Conservation (phyloP, 169 alveolate genomes). For the Cryptosporidium andersoni region DNA sequence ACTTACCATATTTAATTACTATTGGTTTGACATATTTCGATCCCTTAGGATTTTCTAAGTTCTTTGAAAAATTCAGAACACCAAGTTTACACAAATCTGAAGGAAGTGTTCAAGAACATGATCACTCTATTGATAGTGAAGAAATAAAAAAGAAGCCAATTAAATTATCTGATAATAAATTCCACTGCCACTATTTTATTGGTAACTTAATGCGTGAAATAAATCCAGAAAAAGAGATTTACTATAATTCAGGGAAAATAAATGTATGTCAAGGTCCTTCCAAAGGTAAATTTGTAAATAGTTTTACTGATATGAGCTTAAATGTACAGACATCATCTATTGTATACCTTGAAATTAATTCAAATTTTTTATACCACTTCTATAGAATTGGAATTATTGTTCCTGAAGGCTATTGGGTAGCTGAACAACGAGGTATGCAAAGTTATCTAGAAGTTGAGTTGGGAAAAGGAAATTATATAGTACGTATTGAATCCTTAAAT, state of each 20-base stretch:
- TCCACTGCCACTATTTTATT: slow-evolving; percentile 32
- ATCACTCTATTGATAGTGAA: not conserved
- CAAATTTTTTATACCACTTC: slow-evolving; percentile 35
- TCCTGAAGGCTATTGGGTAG: slow-evolving; percentile 77
- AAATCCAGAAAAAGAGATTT: slow-evolving; percentile 19
- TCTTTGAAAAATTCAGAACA: not conserved
- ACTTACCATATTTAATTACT: slow-evolving; percentile 53
- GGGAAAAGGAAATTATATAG: slow-evolving; percentile 68
- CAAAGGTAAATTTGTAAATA: not conserved
- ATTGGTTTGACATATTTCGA: slow-evolving; percentile 41
- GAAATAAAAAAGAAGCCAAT: not conserved
- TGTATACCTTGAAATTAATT: slow-evolving; percentile 24
- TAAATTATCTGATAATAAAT: slow-evolving; percentile 9
- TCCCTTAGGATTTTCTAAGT: slow-evolving; percentile 17
- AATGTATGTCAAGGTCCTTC: slow-evolving; percentile 57
- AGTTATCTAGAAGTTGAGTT: slow-evolving; percentile 72
- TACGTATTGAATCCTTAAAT: slow-evolving; percentile 56
- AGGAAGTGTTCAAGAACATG: slow-evolving; percentile 8
- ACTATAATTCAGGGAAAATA: slow-evolving; percentile 46
- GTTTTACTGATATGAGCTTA: slow-evolving; percentile 45
- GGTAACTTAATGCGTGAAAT: slow-evolving; percentile 14
- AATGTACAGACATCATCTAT: slow-evolving; percentile 34
- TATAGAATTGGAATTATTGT: slow-evolving; percentile 76
- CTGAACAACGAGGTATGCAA: slow-evolving; percentile 74
- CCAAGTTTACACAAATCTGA: not conserved